Evolutionary conservation across 257 asterid genomes (phyloP).

Genomic region (Plantago elongata): DNA sequence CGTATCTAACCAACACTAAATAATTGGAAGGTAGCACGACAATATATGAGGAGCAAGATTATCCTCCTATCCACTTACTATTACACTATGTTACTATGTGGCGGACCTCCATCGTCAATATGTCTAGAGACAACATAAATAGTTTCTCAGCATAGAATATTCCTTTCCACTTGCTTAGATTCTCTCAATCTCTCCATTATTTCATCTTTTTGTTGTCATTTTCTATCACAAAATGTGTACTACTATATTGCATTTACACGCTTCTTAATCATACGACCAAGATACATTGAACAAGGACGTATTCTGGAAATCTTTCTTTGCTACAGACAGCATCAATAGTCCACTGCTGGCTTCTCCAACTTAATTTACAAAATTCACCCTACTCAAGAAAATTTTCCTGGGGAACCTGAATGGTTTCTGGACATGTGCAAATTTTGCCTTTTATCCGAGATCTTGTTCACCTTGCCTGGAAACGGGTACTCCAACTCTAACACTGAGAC

Average conservation of each 20-base stretch:
- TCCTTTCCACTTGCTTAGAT: constrained; percentile 25
- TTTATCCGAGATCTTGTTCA: too few relatives aligned
- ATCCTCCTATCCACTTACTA: constrained; percentile 10
- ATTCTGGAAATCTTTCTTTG: neutral
- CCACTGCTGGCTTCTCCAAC: too few relatives aligned
- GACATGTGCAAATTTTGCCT: too few relatives aligned
- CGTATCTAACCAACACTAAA: too few relatives aligned
- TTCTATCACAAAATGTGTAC: neutral
- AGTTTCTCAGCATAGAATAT: neutral
- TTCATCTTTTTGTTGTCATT: neutral
- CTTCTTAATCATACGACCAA: neutral
- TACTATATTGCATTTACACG: neutral
- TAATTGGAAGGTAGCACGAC: too few relatives aligned
- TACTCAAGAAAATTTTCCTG: too few relatives aligned
- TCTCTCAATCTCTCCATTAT: constrained; percentile 1
- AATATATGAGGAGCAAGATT: neutral
- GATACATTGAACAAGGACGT: constrained; percentile 7
- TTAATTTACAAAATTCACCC: too few relatives aligned
- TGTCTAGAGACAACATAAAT: neutral
- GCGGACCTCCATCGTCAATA: constrained; percentile 32
- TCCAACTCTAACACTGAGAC: too few relatives aligned
- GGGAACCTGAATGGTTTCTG: too few relatives aligned
- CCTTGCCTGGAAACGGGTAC: too few relatives aligned
- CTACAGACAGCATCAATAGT: too few relatives aligned
- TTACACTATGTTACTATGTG: constrained; percentile 24